A percentile compares a stretch with the other conserved stretches of the same genome.
These are phyloP conservation scores for Aspergillus diversus DNA, from an alignment of 495 filamentous ascomycete species.

Conservation along the genomic window DNA sequence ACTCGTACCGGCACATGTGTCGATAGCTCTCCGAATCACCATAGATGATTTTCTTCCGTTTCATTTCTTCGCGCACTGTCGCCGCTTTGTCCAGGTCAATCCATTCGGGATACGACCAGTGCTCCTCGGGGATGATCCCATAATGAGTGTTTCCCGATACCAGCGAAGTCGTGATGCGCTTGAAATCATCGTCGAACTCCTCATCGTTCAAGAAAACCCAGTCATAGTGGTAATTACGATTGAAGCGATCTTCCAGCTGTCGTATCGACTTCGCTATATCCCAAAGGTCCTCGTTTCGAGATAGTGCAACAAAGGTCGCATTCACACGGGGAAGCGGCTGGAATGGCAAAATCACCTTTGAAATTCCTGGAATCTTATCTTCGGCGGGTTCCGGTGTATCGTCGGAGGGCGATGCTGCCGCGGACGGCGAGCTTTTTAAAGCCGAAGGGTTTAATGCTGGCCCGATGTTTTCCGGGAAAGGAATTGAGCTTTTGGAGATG, in stretches of 20 bases:
- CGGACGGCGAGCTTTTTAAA: conserved; percentile 27
- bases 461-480: conserved; percentile 40
- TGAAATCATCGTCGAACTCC: conserved; percentile 90
- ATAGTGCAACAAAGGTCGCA: conserved; percentile 94
- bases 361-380: conserved; percentile 21
- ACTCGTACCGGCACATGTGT: conserved; percentile 94
- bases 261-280: conserved; percentile 95
- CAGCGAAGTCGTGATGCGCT: conserved; percentile 83
- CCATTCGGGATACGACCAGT: conserved; percentile 87
- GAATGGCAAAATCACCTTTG: neutral
- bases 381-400: conserved; percentile 17
- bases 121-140: conserved; percentile 79
- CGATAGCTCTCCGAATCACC: conserved; percentile 91
- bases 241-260: conserved; percentile 96
- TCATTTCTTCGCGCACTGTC: conserved; percentile 84
- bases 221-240: conserved; percentile 92
- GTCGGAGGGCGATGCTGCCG: conserved; percentile 9
- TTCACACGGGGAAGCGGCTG: conserved; percentile 75
- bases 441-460: conserved; percentile 25
- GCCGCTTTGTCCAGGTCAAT: conserved; percentile 85
- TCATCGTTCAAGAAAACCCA: conserved; percentile 99
- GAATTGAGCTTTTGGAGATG: conserved; percentile 71
- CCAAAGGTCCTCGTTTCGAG: conserved; percentile 92
- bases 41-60: conserved; percentile 85
- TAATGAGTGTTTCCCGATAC: conserved; percentile 92